Evolutionary conservation across 2,329 filamentous ascomycete species (phyloP), one percentile per base, ranked within the genome.

Genomic region (Tolypocladium capitatum): DNA sequence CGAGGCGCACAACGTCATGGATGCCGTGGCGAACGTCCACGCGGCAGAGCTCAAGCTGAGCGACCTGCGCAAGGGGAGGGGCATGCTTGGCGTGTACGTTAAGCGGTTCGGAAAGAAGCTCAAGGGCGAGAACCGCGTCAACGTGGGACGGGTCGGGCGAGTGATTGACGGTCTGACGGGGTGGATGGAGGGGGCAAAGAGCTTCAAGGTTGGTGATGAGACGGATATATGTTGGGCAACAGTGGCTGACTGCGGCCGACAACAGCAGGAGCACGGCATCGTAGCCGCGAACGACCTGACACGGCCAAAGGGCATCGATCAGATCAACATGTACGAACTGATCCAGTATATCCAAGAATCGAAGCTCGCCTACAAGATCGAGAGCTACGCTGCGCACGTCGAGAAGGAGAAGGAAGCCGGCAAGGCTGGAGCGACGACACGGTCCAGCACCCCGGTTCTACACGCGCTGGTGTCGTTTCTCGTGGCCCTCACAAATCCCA

Each of bases 1-100:
- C 56, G 92, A 98, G 69, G 92, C 92, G 0, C 92, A 98, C 62
- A 98, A 98, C 60, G 78, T 98, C 46, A 95, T 96, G 84, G 90
- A 96, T 62, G 89, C 91, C 0, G 87, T 98, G 42, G 79, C 87
- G 16, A 84, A 82, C 42, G 92, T 95, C 32, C 82, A 96, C 61
- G 90, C 90, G 0, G 80, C 87, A 0, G 80, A 85, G 33, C 75
- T 97, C 20, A 79, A 78, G 2, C 69, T 94, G 4, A 69, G 70
- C 27, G 89, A 96, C 52, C 69, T 97, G 18, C 78, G 78, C 45
- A 75, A 76, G 49, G 86, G 84, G 3, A 77, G 86, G 46, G 74
- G 75, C 44, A 89, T 94, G 66, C 72, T 98, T 1, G 83, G 82
- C 0, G 72, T 81, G 0, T 98, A 98, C 57, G 79, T 94, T 5